A percentile compares a stretch with the other conserved stretches of the same genome.
Conservation (phyloP, 2,329 filamentous ascomycete species). For the Epichloe typhina region DNA sequence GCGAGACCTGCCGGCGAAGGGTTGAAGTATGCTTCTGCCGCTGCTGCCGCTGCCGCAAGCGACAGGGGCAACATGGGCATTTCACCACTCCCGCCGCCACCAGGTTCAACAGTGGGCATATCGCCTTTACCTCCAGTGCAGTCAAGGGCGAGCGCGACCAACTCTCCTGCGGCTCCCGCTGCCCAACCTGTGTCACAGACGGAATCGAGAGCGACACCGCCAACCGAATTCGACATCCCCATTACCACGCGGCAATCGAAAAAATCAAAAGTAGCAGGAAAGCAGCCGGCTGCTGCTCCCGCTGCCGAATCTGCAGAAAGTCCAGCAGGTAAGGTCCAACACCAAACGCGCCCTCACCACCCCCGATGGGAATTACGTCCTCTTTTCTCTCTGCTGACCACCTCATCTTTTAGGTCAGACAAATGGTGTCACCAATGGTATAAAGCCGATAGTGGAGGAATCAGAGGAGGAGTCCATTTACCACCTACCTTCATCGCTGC, state of each 20-base stretch:
- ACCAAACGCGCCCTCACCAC: neutral
- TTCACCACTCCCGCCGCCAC: constrained; percentile 82
- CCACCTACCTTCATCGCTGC: constrained; percentile 76
- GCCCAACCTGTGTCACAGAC: constrained; percentile 31
- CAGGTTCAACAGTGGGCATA: constrained; percentile 40
- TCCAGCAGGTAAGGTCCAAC: constrained; percentile 27
- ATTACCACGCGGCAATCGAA: constrained; percentile 21
- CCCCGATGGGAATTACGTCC: neutral
- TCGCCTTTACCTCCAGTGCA: constrained; percentile 37
- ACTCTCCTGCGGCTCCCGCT: constrained; percentile 36
- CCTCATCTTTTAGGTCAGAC: constrained; percentile 20
- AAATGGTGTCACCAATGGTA: constrained; percentile 40
- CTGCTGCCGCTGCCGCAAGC: constrained; percentile 80
- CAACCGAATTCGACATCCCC: constrained; percentile 13
- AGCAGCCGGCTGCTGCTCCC: constrained; percentile 25
- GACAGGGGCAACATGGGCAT: constrained; percentile 86
- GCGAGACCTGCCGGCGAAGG: constrained; percentile 77
- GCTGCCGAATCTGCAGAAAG: constrained; percentile 28
- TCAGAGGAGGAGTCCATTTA: constrained; percentile 71
- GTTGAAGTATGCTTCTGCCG: constrained; percentile 92
- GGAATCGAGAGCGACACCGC: constrained; percentile 2
- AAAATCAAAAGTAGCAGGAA: constrained; percentile 30
- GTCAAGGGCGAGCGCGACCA: constrained; percentile 41
- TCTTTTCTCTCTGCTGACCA: neutral
- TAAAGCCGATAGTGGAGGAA: constrained; percentile 30